These are phyloP conservation scores for Leccinum fibrillosum DNA, from an alignment of 768 basidiomycete species.

Conservation along the genomic window DNA sequence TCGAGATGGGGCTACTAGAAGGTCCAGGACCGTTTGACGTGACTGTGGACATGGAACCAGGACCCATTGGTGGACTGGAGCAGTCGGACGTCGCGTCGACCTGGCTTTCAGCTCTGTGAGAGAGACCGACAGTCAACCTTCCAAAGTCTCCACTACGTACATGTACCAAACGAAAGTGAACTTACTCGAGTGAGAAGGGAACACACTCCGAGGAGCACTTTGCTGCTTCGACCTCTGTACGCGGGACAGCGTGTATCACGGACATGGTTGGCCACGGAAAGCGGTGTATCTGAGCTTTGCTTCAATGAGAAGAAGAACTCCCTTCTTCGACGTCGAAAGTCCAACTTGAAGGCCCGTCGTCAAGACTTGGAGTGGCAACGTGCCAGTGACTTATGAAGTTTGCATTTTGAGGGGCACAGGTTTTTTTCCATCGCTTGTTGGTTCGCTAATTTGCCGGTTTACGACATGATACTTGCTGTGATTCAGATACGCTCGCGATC, in stretches of 20 bases:
- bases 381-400: neutral
- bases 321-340: neutral
- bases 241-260: neutral
- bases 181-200: neutral
- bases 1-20: slow-evolving; percentile 5
- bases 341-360: too few species aligned
- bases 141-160: neutral
- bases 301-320: neutral
- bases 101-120: neutral
- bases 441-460: neutral
- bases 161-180: neutral
- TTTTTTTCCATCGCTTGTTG: neutral
- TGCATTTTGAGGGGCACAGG: neutral
- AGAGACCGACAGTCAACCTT: neutral
- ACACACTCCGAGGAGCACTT: neutral
- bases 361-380: too few species aligned
- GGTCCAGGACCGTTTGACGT: neutral
- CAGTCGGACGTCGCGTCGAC: neutral
- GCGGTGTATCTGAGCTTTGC: neutral
- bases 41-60: too few species aligned
- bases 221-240: neutral
- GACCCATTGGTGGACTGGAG: neutral
- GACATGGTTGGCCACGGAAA: neutral
- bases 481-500: neutral
- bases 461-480: neutral